These are phyloP conservation scores for Gomphus sp. DNA, from an alignment of 1,284 basidiomycete genomes.

Conservation along the genomic window DNA sequence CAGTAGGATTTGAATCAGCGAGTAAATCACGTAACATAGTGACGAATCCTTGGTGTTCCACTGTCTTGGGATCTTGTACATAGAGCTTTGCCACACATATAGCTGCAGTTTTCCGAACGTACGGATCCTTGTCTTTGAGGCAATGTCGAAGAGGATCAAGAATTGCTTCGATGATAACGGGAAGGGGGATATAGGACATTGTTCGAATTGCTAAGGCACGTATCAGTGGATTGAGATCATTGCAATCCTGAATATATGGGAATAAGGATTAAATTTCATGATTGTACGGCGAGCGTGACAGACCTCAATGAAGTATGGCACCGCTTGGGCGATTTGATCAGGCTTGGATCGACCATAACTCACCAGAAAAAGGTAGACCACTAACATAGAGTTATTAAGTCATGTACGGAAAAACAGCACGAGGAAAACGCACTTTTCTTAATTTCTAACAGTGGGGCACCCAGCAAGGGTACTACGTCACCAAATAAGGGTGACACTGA, in stretches of 20 bases:
- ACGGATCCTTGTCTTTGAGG: conserved; percentile 84
- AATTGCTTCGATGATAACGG: conserved; percentile 71
- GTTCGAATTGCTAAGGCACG: conserved; percentile 90
- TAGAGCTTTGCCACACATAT: conserved; percentile 92
- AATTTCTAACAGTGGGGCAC: conserved; percentile 87
- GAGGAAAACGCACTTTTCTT: conserved; percentile 79
- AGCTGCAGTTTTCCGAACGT: conserved; percentile 94
- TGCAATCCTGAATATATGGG: conserved; percentile 64
- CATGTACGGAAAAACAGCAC: not conserved
- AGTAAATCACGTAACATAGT: conserved; percentile 82
- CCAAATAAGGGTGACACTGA: conserved; percentile 89
- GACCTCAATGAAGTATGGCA: conserved; percentile 85
- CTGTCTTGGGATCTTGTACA: conserved; percentile 72
- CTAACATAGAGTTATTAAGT: conserved; percentile 29
- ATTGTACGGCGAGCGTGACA: conserved; percentile 11
- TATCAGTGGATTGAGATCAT: conserved; percentile 86
- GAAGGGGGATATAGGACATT: conserved; percentile 92
- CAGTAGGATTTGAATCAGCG: conserved; percentile 89
- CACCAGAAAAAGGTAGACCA: conserved; percentile 89
- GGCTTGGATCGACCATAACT: conserved; percentile 87
- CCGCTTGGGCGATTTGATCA: conserved; percentile 81
- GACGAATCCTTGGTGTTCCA: conserved; percentile 81
- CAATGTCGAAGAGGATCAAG: conserved; percentile 82
- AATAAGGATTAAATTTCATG: not conserved
- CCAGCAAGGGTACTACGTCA: conserved; percentile 84